Evolutionary conservation across 352 stramenopile genomes (phyloP).

Genomic region (Globisporangium takayamanum): DNA sequence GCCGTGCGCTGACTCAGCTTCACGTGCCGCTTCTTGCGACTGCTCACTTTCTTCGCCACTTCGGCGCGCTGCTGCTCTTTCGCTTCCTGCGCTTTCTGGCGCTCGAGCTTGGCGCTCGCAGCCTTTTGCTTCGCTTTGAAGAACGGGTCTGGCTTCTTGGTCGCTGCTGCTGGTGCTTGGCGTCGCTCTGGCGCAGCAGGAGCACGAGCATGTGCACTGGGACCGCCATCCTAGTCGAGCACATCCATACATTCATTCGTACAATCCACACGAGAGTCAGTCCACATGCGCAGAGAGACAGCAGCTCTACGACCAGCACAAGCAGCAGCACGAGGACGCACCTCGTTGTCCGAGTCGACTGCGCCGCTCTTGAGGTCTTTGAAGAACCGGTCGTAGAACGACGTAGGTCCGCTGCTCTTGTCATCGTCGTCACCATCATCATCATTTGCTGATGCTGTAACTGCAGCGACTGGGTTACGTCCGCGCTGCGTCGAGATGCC

Average conservation of each 20-base stretch:
- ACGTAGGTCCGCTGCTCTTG: conserved; percentile 19
- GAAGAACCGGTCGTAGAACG: conserved; percentile 83
- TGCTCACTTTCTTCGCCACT: conserved; percentile 67
- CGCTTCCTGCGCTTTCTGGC: conserved; percentile 31
- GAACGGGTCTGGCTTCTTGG: conserved; percentile 64
- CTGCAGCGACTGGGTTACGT: conserved; percentile 6
- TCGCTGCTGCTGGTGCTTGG: conserved; percentile 17
- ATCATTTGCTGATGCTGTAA: neutral
- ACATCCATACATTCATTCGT: neutral
- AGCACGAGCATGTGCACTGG: neutral
- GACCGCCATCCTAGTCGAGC: too few species aligned
- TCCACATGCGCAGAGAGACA: neutral
- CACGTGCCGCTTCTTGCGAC: conserved; percentile 85
- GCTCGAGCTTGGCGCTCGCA: conserved; percentile 41
- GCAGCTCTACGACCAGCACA: neutral
- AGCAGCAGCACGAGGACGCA: neutral
- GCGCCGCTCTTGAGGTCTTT: conserved; percentile 43
- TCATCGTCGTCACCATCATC: conserved; percentile 8
- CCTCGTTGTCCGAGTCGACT: conserved; percentile 19
- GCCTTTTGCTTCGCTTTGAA: conserved; percentile 84
- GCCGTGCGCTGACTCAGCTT: conserved; percentile 77
- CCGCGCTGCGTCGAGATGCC: conserved; percentile 14
- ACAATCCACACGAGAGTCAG: neutral
- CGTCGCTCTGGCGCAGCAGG: neutral
- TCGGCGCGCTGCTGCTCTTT: conserved; percentile 43